These are phyloP conservation scores for Glycine soja DNA, from an alignment of 306 rosid genomes.

Conservation along the genomic window DNA sequence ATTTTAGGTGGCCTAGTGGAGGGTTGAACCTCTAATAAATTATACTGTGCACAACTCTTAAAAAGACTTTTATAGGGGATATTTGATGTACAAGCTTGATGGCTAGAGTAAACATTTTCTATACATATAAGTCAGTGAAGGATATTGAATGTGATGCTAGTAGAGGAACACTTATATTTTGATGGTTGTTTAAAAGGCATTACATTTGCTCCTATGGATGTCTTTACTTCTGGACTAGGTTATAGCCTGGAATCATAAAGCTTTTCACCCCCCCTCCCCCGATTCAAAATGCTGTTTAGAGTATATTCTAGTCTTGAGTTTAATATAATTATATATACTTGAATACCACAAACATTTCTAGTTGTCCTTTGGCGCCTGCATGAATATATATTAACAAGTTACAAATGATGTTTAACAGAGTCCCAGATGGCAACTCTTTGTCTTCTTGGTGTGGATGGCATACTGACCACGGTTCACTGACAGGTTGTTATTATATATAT, in stretches of 20 bases:
- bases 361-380: slow-evolving; percentile 38
- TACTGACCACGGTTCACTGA: slow-evolving; percentile 94
- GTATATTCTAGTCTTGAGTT: not conserved
- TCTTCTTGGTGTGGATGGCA: slow-evolving; percentile 99
- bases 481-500: slow-evolving; percentile 63
- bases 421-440: slow-evolving; percentile 55
- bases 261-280: slow-evolving; percentile 16
- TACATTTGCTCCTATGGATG: not conserved
- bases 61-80: not conserved
- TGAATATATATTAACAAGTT: slow-evolving; percentile 31
- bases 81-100: slow-evolving; percentile 19
- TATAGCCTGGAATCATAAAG: not conserved
- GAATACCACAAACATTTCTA: not conserved
- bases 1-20: slow-evolving; percentile 1
- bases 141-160: not conserved
- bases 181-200: slow-evolving; percentile 14
- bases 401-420: slow-evolving; percentile 56
- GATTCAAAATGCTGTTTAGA: slow-evolving; percentile 8
- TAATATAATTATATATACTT: not conserved
- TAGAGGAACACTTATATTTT: not conserved
- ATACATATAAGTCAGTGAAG: too few relatives aligned
- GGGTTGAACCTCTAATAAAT: slow-evolving; percentile 5
- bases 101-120: too few relatives aligned
- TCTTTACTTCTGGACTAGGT: slow-evolving; percentile 10
- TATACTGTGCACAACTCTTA: not conserved